Percentiles rank a stretch among this genome's conserved stretches.
These are phyloP conservation scores for Phaffia tasmanica DNA, from an alignment of 768 basidiomycete species.

Conservation along the genomic window DNA sequence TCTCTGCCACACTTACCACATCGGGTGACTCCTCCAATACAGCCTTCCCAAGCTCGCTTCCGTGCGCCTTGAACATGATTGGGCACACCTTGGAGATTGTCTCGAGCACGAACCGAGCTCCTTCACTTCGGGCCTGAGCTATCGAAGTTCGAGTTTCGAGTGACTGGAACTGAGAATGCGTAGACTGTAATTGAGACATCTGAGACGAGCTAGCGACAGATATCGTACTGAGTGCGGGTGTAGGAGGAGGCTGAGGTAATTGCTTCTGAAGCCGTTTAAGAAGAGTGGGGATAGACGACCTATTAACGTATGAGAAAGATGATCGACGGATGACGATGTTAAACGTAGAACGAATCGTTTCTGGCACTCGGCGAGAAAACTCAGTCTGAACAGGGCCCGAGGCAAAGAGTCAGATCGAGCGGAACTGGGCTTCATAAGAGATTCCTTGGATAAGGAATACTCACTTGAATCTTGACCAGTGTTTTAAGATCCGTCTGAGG, in stretches of 20 bases:
- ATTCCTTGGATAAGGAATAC: slow-evolving; percentile 28
- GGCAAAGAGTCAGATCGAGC: neutral
- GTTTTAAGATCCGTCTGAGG: slow-evolving; percentile 69
- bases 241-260: neutral
- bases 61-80: slow-evolving; percentile 58
- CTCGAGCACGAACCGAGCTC: slow-evolving; percentile 31
- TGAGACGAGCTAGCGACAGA: neutral
- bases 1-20: slow-evolving; percentile 46
- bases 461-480: slow-evolving; percentile 63
- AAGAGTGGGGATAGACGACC: slow-evolving; percentile 71
- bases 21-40: slow-evolving; percentile 44
- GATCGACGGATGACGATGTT: slow-evolving; percentile 56
- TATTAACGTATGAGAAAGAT: slow-evolving; percentile 64
- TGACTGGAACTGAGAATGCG: neutral
- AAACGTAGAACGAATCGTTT: slow-evolving; percentile 54
- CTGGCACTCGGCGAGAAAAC: slow-evolving; percentile 56
- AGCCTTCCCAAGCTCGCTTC: slow-evolving; percentile 62
- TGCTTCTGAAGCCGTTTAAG: slow-evolving; percentile 46
- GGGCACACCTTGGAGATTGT: slow-evolving; percentile 67
- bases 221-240: neutral
- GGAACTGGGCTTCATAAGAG: neutral
- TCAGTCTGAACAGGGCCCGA: slow-evolving; percentile 49
- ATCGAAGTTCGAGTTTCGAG: too few relatives aligned
- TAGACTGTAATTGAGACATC: neutral
- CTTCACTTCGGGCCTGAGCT: slow-evolving; percentile 10